Evolutionary conservation across 805 yeast species (phyloP).

Genomic region (Wickerhamiella dianesei): DNA sequence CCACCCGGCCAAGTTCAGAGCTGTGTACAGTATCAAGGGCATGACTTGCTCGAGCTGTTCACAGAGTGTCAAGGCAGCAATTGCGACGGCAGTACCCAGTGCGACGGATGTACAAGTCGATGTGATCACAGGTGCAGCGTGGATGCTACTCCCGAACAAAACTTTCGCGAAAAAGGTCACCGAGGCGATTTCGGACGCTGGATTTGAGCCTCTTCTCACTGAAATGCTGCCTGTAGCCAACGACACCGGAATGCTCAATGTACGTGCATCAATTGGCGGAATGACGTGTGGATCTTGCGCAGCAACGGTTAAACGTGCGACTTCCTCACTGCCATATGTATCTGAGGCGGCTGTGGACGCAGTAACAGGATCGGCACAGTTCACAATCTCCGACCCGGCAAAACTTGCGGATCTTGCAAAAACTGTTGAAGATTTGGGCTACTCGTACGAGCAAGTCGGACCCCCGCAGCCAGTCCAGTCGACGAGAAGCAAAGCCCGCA

Average conservation of each 20-base stretch:
- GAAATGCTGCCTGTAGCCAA: slow-evolving; percentile 46
- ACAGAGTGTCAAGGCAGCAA: slow-evolving; percentile 34
- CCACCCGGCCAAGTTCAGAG: slow-evolving; percentile 28
- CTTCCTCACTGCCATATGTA: slow-evolving; percentile 36
- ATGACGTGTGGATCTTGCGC: slow-evolving; percentile 66
- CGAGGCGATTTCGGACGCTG: slow-evolving; percentile 34
- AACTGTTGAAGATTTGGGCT: slow-evolving; percentile 53
- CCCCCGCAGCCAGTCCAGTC: slow-evolving; percentile 31
- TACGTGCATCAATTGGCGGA: slow-evolving; percentile 49
- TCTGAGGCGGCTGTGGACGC: slow-evolving; percentile 40
- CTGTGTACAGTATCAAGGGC: slow-evolving; percentile 44
- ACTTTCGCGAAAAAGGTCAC: slow-evolving; percentile 37
- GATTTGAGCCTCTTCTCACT: slow-evolving; percentile 37
- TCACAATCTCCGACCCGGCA: slow-evolving; percentile 35
- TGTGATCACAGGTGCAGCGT: slow-evolving; percentile 38
- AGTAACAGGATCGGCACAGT: slow-evolving; percentile 50
- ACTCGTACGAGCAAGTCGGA: slow-evolving; percentile 35
- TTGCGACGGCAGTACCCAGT: slow-evolving; percentile 22
- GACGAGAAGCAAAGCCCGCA: slow-evolving; percentile 39
- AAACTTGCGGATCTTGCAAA: slow-evolving; percentile 29
- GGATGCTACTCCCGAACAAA: slow-evolving; percentile 39
- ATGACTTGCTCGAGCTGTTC: slow-evolving; percentile 60
- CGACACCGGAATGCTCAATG: slow-evolving; percentile 1
- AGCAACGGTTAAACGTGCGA: slow-evolving; percentile 36
- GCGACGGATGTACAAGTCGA: slow-evolving; percentile 35